Percentiles rank a stretch among this genome's conserved stretches.
phyloP scores from a whole-genome alignment of 2,329 filamentous ascomycete species.

The Didymosphaeria variabile region DNA sequence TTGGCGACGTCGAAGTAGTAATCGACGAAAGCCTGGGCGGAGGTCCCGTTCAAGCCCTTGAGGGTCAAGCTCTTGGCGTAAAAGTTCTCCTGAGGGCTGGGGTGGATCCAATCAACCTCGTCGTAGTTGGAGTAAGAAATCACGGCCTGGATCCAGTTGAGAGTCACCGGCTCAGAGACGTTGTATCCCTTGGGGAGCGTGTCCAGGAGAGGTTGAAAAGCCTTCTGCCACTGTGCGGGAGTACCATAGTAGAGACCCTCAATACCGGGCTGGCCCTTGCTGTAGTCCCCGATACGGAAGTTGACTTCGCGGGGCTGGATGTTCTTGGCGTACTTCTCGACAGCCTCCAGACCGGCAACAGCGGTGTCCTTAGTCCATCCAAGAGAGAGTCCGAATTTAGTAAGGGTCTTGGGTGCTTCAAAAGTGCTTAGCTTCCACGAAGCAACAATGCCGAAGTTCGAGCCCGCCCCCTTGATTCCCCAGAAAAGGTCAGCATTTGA shows the following conservation, averaged over 20 bases:
- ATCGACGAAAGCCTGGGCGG: conserved; percentile 19
- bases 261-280: conserved; percentile 19
- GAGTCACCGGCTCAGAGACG: conserved; percentile 12
- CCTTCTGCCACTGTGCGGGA: conserved; percentile 16
- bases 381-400: conserved; percentile 18
- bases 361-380: conserved; percentile 24
- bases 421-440: conserved; percentile 31
- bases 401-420: conserved; percentile 17
- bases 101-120: conserved; percentile 20
- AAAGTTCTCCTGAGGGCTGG: conserved; percentile 24
- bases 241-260: conserved; percentile 26
- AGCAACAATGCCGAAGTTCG: conserved; percentile 45
- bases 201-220: conserved; percentile 21
- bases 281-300: conserved; percentile 25
- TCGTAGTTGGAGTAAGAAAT: conserved; percentile 23
- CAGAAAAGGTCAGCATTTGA: conserved; percentile 47
- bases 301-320: conserved; percentile 21
- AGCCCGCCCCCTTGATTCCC: conserved; percentile 46
- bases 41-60: conserved; percentile 21
- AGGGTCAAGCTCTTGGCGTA: conserved; percentile 22
- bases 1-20: conserved; percentile 25
- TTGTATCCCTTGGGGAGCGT: conserved; percentile 20
- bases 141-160: conserved; percentile 23
- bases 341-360: conserved; percentile 23
- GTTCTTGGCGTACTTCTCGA: conserved; percentile 24